Conservation (phyloP, 768 basidiomycete genomes). For the Pleurotus sapidus region DNA sequence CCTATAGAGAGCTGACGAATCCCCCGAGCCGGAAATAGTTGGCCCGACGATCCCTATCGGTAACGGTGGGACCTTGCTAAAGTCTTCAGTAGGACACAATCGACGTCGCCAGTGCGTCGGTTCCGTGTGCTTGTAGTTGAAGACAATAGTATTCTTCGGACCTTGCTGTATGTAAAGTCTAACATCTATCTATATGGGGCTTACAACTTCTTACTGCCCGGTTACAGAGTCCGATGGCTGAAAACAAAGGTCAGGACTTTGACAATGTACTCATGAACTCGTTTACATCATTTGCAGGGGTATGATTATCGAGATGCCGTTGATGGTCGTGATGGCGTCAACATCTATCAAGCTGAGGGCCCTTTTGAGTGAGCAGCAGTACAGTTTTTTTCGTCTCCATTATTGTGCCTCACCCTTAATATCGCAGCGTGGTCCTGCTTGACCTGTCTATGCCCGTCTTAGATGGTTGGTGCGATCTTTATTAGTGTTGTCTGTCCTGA, state of each 20-base stretch:
- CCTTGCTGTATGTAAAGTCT: conserved; percentile 62
- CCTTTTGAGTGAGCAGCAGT: conserved; percentile 81
- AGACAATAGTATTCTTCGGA: conserved; percentile 85
- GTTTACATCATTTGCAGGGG: conserved; percentile 40
- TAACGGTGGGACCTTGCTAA: conserved; percentile 64
- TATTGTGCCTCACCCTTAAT: conserved; percentile 6
- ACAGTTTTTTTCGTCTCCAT: not conserved
- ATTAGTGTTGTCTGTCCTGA: not conserved
- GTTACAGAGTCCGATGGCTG: conserved; percentile 58
- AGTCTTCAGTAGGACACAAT: conserved; percentile 58
- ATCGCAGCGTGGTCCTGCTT: conserved; percentile 71
- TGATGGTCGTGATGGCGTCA: conserved; percentile 85
- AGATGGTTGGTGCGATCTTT: conserved; percentile 53
- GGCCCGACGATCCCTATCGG: conserved; percentile 52
- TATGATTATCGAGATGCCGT: conserved; percentile 77
- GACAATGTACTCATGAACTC: not conserved
- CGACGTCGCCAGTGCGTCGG: conserved; percentile 36
- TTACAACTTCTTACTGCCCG: conserved; percentile 5
- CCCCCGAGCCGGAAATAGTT: conserved; percentile 8
- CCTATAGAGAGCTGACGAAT: conserved; percentile 33
- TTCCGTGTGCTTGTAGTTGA: conserved; percentile 83
- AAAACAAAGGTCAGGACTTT: conserved; percentile 44
- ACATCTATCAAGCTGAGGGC: conserved; percentile 64
- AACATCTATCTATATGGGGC: conserved; percentile 9
- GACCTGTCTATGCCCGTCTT: conserved; percentile 95